Conservation (phyloP, 305 asterid species). For the Fraxinus albicans region DNA sequence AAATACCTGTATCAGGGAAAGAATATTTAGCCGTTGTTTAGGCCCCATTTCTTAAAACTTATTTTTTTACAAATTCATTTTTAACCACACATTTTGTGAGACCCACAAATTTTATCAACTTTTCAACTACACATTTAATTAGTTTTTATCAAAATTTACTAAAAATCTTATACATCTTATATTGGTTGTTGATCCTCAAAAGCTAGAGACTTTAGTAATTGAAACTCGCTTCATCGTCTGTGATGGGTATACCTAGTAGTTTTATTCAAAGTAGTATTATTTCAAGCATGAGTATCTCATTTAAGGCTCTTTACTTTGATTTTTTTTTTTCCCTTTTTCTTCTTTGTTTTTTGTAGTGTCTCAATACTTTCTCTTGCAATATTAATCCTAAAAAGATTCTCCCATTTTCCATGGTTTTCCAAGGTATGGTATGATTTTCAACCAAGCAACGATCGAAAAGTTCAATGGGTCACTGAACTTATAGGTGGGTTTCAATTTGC, state of each 20-base stretch:
- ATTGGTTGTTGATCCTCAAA: slow-evolving; percentile 4
- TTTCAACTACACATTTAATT: background rate
- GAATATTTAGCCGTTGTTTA: background rate
- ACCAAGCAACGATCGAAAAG: background rate
- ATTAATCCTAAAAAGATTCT: background rate
- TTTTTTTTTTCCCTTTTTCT: background rate
- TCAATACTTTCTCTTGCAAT: background rate
- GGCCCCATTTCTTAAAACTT: too few relatives aligned
- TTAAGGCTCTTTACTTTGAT: background rate
- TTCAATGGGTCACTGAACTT: background rate
- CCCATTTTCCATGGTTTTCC: background rate
- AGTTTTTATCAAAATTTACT: too few relatives aligned
- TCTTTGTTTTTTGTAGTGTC: background rate
- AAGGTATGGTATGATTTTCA: background rate
- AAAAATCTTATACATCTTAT: background rate
- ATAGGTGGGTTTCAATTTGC: background rate
- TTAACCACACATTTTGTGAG: too few relatives aligned
- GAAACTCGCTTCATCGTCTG: background rate
- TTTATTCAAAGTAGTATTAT: background rate
- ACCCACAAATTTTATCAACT: too few relatives aligned
- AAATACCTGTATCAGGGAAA: background rate
- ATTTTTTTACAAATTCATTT: too few relatives aligned
- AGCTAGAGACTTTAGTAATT: background rate
- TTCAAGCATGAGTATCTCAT: background rate
- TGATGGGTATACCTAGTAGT: background rate